phyloP scores from a whole-genome alignment of 1,284 basidiomycete genomes.

The Cutaneotrichosporon cutaneum region DNA sequence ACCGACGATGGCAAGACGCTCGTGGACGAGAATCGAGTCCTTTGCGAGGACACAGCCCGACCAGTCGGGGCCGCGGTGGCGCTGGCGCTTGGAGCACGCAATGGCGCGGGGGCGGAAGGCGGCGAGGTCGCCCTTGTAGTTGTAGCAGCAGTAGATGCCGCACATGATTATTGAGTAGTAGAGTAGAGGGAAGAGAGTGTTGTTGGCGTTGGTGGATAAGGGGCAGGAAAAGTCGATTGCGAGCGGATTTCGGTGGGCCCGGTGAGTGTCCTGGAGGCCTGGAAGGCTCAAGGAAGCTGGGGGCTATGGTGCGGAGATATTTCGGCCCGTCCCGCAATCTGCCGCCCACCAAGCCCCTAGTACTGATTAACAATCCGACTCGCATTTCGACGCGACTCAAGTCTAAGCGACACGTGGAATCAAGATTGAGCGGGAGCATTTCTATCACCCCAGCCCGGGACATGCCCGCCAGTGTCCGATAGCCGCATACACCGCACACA shows the following conservation, averaged over 20 bases:
- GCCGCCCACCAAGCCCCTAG: no score
- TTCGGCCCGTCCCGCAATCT: background rate
- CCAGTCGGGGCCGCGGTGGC: slow-evolving; percentile 96
- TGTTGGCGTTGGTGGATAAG: background rate
- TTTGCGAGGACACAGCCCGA: slow-evolving; percentile 86
- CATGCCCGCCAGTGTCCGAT: background rate
- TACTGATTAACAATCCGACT: background rate
- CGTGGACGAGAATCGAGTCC: slow-evolving; percentile 77
- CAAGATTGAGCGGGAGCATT: background rate
- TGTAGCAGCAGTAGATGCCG: slow-evolving; percentile 80
- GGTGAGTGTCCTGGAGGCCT: slow-evolving; percentile 1
- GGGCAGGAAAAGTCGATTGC: background rate
- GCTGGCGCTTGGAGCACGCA: slow-evolving; percentile 79
- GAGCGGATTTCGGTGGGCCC: background rate
- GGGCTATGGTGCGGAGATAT: background rate
- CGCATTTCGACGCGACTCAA: slow-evolving; percentile 1
- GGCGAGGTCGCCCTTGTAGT: slow-evolving; percentile 70
- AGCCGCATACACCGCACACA: no score
- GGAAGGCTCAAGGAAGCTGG: background rate
- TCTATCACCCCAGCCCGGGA: no score
- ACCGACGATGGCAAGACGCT: slow-evolving; percentile 94
- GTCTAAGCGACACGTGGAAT: background rate
- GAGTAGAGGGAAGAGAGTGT: background rate
- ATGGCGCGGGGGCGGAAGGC: slow-evolving; percentile 71
- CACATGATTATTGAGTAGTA: slow-evolving; percentile 65